Conservation (phyloP, 768 basidiomycete genomes). For the Mycena albidolilacea region DNA sequence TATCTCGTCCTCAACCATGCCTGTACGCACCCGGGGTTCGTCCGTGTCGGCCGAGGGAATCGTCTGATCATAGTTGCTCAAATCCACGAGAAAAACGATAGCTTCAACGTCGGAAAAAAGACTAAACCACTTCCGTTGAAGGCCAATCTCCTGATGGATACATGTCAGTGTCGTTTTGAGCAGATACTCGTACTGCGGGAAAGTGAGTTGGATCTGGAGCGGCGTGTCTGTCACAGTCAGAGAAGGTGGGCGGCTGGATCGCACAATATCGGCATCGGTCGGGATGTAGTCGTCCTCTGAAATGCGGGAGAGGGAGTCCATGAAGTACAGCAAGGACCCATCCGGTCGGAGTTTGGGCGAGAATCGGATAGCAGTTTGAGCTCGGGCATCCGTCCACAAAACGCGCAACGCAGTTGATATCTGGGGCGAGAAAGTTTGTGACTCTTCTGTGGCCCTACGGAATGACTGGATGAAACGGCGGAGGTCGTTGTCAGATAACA, state of each 20-base stretch:
- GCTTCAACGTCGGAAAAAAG: neutral
- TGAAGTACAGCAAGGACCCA: neutral
- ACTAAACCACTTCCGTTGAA: neutral
- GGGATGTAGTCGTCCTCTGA: neutral
- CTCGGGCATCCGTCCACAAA: neutral
- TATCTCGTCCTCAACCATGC: too few relatives aligned
- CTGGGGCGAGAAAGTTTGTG: neutral
- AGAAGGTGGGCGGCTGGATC: neutral
- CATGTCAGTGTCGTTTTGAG: neutral
- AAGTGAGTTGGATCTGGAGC: neutral
- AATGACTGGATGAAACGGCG: neutral
- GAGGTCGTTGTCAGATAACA: neutral
- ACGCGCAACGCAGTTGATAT: neutral
- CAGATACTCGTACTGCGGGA: neutral
- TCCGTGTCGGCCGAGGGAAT: neutral
- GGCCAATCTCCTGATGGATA: neutral
- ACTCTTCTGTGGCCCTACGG: neutral
- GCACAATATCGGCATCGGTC: neutral
- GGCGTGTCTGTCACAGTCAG: neutral
- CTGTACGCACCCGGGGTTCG: neutral
- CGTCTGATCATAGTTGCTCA: neutral
- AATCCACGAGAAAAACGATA: neutral
- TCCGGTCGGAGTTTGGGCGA: neutral
- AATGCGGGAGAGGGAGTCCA: neutral
- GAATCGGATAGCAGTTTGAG: neutral